phyloP scores from a whole-genome alignment of 768 basidiomycete species.

The Wakefieldia striispora region DNA sequence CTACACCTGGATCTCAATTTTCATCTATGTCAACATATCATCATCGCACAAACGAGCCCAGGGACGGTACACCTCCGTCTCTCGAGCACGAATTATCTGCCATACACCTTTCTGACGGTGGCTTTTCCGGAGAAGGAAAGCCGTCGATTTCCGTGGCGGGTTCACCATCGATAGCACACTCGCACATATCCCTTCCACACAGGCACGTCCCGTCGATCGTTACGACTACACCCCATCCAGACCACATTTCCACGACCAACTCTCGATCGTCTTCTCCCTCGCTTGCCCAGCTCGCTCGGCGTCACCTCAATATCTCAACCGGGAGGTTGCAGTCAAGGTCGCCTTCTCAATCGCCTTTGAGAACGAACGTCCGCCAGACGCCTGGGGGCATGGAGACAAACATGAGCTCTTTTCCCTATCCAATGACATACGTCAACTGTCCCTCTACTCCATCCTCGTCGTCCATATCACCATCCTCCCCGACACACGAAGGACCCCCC shows the following conservation, averaged over 20 bases:
- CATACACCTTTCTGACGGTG: conserved; percentile 18
- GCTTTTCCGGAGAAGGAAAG: conserved; percentile 8
- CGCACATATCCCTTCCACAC: conserved; percentile 35
- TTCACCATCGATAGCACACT: conserved; percentile 14
- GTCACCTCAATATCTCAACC: conserved; percentile 19
- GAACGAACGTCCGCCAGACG: conserved; percentile 16
- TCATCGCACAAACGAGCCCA: conserved; percentile 17
- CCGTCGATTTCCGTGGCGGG: neutral
- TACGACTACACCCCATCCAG: conserved; percentile 40
- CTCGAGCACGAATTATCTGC: conserved; percentile 24
- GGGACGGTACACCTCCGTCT: conserved; percentile 10
- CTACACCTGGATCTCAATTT: conserved; percentile 30
- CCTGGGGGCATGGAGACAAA: conserved; percentile 15
- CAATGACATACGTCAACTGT: conserved; percentile 43
- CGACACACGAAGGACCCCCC: conserved; percentile 18
- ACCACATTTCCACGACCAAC: conserved; percentile 16
- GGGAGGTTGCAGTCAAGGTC: conserved; percentile 30
- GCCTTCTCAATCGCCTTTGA: conserved; percentile 32
- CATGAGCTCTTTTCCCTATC: conserved; percentile 11
- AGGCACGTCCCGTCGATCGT: conserved; percentile 49
- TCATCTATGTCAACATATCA: conserved; percentile 36
- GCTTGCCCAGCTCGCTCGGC: conserved; percentile 24
- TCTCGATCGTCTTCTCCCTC: conserved; percentile 11
- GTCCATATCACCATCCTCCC: conserved; percentile 49
- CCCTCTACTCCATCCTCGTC: conserved; percentile 61